Evolutionary conservation across 2,329 filamentous ascomycete genomes (phyloP).

Genomic region (Paecilomyces niveus): DNA sequence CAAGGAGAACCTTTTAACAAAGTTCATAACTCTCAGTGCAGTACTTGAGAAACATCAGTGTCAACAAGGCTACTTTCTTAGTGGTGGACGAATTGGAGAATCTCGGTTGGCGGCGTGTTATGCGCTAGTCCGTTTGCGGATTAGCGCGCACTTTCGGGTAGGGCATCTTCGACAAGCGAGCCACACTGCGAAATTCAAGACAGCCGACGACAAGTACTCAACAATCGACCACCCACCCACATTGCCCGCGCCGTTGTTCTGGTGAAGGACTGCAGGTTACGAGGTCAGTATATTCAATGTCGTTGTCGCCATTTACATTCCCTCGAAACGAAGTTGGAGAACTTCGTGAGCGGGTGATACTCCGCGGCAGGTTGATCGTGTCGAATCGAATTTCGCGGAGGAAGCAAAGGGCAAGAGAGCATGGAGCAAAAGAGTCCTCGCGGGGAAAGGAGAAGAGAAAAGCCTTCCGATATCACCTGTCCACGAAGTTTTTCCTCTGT

Average conservation of each 20-base stretch:
- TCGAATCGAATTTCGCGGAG: neutral
- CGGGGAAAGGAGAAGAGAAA: neutral
- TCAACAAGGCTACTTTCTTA: neutral
- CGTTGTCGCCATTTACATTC: conserved; percentile 13
- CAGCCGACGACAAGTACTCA: conserved; percentile 32
- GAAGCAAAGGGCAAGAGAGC: neutral
- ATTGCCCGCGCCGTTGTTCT: conserved; percentile 33
- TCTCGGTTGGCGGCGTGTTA: neutral
- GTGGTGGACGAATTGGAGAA: neutral
- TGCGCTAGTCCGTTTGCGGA: conserved; percentile 12
- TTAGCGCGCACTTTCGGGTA: conserved; percentile 29
- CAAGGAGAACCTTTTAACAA: neutral
- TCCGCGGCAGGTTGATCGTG: neutral
- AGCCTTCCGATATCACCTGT: neutral
- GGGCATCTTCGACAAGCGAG: conserved; percentile 39
- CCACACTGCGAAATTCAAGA: conserved; percentile 39
- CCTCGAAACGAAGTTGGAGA: conserved; percentile 3
- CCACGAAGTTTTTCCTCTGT: neutral
- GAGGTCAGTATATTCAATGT: conserved; percentile 31
- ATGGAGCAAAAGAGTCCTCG: neutral
- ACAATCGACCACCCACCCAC: conserved; percentile 32
- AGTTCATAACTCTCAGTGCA: neutral
- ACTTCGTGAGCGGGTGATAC: conserved; percentile 17
- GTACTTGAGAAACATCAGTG: neutral
- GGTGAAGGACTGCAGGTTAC: conserved; percentile 40